A percentile compares a stretch with the other conserved stretches of the same genome.
These are phyloP conservation scores for Myriosclerotinia curreyana DNA, from an alignment of 2,329 filamentous ascomycete genomes.

Conservation along the genomic window DNA sequence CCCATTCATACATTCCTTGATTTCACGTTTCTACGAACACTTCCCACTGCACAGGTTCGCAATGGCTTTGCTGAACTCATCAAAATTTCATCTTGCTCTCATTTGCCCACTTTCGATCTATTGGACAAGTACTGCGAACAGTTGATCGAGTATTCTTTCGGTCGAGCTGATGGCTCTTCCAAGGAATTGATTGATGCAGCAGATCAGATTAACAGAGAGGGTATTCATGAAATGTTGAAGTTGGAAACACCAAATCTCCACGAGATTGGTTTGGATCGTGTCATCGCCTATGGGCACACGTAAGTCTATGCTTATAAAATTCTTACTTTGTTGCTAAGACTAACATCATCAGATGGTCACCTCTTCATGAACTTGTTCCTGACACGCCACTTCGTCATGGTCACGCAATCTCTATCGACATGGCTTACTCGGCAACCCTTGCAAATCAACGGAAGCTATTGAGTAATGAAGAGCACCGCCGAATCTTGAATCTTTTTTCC, in stretches of 20 bases:
- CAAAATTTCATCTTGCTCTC: slow-evolving; percentile 71
- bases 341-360: slow-evolving; percentile 50
- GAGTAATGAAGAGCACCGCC: slow-evolving; percentile 56
- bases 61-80: slow-evolving; percentile 74
- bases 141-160: slow-evolving; percentile 63
- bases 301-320: slow-evolving; percentile 37
- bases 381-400: slow-evolving; percentile 67
- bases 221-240: slow-evolving; percentile 70
- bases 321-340: neutral
- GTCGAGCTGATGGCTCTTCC: slow-evolving; percentile 55
- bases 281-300: slow-evolving; percentile 73
- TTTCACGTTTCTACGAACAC: slow-evolving; percentile 66
- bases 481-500: slow-evolving; percentile 65
- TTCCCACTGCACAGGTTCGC: slow-evolving; percentile 65
- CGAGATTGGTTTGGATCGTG: slow-evolving; percentile 62
- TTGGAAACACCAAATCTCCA: slow-evolving; percentile 71
- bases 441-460: slow-evolving; percentile 62
- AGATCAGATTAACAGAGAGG: slow-evolving; percentile 65
- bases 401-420: slow-evolving; percentile 72
- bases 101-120: slow-evolving; percentile 62
- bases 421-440: slow-evolving; percentile 71
- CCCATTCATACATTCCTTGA: slow-evolving; percentile 71
- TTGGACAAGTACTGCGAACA: slow-evolving; percentile 68
- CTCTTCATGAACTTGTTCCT: slow-evolving; percentile 67
- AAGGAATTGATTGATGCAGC: slow-evolving; percentile 58